Base-by-base conservation (phyloP, 495 filamentous ascomycete species). In the Cercophora scortea region DNA sequence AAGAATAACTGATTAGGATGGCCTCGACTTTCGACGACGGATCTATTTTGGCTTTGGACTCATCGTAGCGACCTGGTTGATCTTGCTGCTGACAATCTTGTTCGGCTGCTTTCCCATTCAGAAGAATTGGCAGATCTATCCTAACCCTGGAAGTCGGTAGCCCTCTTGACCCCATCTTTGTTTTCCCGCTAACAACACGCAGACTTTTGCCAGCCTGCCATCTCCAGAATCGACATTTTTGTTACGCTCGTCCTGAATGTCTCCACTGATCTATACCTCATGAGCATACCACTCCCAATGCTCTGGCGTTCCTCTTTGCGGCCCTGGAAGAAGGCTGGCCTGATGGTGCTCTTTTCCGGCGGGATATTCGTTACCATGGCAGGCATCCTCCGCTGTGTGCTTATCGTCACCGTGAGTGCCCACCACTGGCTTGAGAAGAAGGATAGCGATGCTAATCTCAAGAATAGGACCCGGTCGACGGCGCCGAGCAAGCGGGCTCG, bases 41-140 rank as follows among this genome's bases (percentile, higher is more conserved):
- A 74, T 84, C n/a, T 67, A 66, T 32, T 56, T 77, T 45, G 81
- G 78, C 3, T 83, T 79, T 50, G 62, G 60, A 15, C 52, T 84
- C 33, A 72, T 85, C 49, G 69, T 58, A 0, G 34, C 45, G 1
- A 83, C 79, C 3, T 85, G 79, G 56, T 39, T 84, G n/a, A 70
- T 71, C 1, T 78, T 78, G 10, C 53, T 82, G 11, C 65, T 74
- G 15, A 74, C 76, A 1, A 79, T 81, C 48, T 63, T 83, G 4
- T 64, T 82, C 1, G 69, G 74, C 3, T 85, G 82, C 53, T 60
- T 59, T 19, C 78, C 77, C 2, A 62, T 81, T 8, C 50, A 69
- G 7, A 74, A 68, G 49, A 70, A 79, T 51, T 81, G 79, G 78
- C 79, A 81, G 55, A 78, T 81, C 34, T 69, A 77, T 44, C 79